Percentiles rank a stretch among this genome's conserved stretches.
These are phyloP conservation scores for Aegilops longissima DNA, from an alignment of 176 grass and related monocot species.

Conservation along the genomic window DNA sequence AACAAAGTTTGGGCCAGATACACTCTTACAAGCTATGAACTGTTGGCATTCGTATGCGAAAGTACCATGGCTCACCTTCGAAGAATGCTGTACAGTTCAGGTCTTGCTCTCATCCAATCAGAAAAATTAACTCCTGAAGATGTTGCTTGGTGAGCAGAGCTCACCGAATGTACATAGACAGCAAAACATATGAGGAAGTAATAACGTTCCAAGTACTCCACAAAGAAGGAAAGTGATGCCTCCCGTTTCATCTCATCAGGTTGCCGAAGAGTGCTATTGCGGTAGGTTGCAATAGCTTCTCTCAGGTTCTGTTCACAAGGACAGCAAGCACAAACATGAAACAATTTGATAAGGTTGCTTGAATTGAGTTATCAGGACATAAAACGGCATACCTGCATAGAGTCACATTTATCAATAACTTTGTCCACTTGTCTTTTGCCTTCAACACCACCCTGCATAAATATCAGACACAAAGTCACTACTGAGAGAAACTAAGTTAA, in stretches of 20 bases:
- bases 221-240: constrained; percentile 95
- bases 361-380: constrained; percentile 19
- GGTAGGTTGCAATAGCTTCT: constrained; percentile 93
- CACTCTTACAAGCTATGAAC: constrained; percentile 39
- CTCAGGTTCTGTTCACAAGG: constrained; percentile 78
- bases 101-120: constrained; percentile 97
- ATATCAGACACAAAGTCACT: constrained; percentile 10
- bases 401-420: constrained; percentile 96
- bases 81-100: constrained; percentile 98
- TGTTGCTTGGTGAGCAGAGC: constrained; percentile 53
- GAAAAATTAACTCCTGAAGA: constrained; percentile 80
- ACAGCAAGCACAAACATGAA: constrained; percentile 29
- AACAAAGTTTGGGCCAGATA: constrained; percentile 1
- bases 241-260: constrained; percentile 99
- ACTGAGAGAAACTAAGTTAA: constrained; percentile 16
- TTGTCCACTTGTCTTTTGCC: constrained; percentile 98
- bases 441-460: constrained; percentile 87
- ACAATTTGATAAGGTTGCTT: constrained; percentile 11
- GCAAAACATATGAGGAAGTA: constrained; percentile 99
- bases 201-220: constrained; percentile 99
- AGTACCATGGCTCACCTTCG: constrained; percentile 57
- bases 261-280: constrained; percentile 93
- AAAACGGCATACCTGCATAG: constrained; percentile 88
- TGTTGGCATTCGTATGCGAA: constrained; percentile 12
- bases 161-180: constrained; percentile 85